phyloP scores from a whole-genome alignment of 106 monocot species.

The Platanthera zijinensis region DNA sequence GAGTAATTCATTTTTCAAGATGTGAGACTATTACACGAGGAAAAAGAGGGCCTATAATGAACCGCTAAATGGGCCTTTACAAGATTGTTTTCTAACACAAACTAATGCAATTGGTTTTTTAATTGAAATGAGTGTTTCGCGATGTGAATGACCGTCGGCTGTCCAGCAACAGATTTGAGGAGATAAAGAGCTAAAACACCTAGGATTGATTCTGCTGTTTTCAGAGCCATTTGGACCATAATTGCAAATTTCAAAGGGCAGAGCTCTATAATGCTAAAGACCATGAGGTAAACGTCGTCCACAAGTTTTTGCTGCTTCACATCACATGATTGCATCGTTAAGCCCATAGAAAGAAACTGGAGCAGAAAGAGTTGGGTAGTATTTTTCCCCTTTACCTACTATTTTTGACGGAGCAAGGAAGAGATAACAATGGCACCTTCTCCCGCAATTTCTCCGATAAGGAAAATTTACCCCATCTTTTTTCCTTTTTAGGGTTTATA shows the following conservation, averaged over 20 bases:
- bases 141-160: conserved; percentile 37
- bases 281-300: conserved; percentile 2
- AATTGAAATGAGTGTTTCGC: too few species aligned
- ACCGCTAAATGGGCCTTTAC: too few species aligned
- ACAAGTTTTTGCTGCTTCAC: not conserved
- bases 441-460: not conserved
- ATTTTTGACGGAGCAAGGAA: not conserved
- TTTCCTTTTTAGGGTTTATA: not conserved
- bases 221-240: conserved; percentile 1
- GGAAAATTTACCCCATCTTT: not conserved
- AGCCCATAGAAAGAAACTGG: not conserved
- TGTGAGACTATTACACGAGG: too few species aligned
- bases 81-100: too few species aligned
- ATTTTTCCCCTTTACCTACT: not conserved
- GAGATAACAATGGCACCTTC: not conserved
- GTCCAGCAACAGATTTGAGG: conserved; percentile 48
- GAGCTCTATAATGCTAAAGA: conserved; percentile 13
- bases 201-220: not conserved
- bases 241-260: conserved; percentile 2
- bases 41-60: too few species aligned
- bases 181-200: conserved; percentile 13
- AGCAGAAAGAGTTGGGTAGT: not conserved
- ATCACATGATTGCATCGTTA: not conserved
- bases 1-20: too few species aligned
- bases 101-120: too few species aligned